Percentiles rank a stretch among this genome's conserved stretches.
phyloP scores from a whole-genome alignment of 192 early-diverging fungal species.

The Entrophospora sp. region DNA sequence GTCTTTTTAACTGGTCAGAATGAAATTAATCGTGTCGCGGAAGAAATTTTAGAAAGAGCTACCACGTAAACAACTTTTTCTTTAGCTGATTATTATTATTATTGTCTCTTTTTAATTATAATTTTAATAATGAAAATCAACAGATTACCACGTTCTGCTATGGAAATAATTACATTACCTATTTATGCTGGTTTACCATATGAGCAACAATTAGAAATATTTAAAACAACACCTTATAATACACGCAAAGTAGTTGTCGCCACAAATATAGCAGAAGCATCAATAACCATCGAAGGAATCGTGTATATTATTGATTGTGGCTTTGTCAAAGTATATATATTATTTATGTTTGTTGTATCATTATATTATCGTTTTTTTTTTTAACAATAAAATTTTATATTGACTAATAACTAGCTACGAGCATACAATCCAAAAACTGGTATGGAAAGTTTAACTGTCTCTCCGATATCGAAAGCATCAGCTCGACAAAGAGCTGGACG shows the following conservation, averaged over 20 bases:
- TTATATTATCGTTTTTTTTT: background rate
- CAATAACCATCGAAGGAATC: constrained; percentile 67
- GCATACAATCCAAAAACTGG: constrained; percentile 91
- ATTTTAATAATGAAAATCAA: background rate
- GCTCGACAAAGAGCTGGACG: constrained; percentile 91
- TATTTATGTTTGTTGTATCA: too few relatives aligned
- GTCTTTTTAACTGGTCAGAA: constrained; percentile 67
- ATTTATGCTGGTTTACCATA: constrained; percentile 63
- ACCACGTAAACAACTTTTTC: constrained; percentile 30
- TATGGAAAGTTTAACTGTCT: constrained; percentile 81
- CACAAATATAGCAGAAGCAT: constrained; percentile 86
- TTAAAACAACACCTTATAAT: constrained; percentile 44
- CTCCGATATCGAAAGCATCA: constrained; percentile 87
- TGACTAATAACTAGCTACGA: constrained; percentile 30
- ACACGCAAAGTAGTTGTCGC: constrained; percentile 80
- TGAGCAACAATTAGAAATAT: constrained; percentile 59
- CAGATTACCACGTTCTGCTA: constrained; percentile 27
- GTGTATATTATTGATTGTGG: constrained; percentile 73
- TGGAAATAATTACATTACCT: constrained; percentile 45
- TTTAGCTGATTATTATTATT: background rate
- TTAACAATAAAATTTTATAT: background rate
- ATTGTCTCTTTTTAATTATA: background rate
- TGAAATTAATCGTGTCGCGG: constrained; percentile 62
- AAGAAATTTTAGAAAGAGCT: constrained; percentile 46
- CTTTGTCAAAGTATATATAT: constrained; percentile 56